These are phyloP conservation scores for Scheffersomyces illinoinensis DNA, from an alignment of 1,139 yeast species.

Conservation along the genomic window DNA sequence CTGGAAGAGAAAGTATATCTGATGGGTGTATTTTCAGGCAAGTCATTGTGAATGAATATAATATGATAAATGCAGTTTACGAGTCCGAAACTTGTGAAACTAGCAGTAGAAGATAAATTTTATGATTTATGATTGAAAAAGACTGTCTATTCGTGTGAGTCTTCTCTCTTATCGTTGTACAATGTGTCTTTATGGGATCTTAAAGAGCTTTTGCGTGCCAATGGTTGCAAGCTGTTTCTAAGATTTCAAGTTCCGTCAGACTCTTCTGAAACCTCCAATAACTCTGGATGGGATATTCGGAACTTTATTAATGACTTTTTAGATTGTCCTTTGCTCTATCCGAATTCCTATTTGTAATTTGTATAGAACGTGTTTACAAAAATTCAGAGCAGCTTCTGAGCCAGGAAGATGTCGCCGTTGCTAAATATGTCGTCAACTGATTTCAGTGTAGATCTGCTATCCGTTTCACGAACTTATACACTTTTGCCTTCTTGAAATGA, in stretches of 20 bases:
- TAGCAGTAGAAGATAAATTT: not conserved
- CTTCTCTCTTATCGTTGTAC: not conserved
- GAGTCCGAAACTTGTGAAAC: not conserved
- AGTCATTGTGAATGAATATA: not conserved
- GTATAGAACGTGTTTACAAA: not conserved
- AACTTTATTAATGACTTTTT: not conserved
- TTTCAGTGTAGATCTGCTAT: not conserved
- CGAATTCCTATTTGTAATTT: not conserved
- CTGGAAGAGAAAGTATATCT: slow-evolving; percentile 7
- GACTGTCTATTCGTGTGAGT: not conserved
- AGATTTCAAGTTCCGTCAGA: too few relatives aligned
- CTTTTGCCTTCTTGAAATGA: not conserved
- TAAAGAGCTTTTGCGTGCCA: too few relatives aligned
- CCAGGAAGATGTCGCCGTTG: not conserved
- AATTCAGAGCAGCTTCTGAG: not conserved
- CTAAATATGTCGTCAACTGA: not conserved
- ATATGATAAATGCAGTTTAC: not conserved
- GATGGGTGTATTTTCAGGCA: slow-evolving; percentile 8
- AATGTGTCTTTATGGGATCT: not conserved
- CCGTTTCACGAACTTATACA: not conserved
- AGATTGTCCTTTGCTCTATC: not conserved
- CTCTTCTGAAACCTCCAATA: not conserved
- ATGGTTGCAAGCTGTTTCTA: too few relatives aligned
- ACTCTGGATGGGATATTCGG: not conserved
- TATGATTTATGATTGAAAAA: too few relatives aligned